These are phyloP conservation scores for Penicillium sp. DNA, from an alignment of 2,329 filamentous ascomycete genomes.

Conservation along the genomic window DNA sequence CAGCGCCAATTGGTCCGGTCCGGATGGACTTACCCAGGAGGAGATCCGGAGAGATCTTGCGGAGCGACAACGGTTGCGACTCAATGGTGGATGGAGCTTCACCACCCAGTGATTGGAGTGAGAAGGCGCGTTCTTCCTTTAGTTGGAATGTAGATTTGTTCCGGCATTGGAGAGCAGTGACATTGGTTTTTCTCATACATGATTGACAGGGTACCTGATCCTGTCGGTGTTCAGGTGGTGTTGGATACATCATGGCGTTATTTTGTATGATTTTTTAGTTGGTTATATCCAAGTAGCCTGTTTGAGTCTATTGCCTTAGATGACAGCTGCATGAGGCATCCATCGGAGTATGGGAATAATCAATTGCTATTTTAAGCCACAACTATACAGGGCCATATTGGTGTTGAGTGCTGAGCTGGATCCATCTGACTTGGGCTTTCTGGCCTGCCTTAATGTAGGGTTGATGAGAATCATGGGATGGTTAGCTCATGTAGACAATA, in stretches of 20 bases:
- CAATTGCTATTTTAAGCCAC: conserved; percentile 7
- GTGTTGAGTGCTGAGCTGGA: neutral
- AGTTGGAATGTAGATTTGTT: conserved; percentile 3
- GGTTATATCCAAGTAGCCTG: neutral
- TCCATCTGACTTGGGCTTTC: too few relatives aligned
- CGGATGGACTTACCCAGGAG: conserved; percentile 80
- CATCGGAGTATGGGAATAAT: conserved; percentile 16
- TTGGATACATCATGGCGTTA: conserved; percentile 14
- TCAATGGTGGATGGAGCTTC: conserved; percentile 83
- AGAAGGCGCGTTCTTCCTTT: neutral
- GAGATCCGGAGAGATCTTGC: conserved; percentile 78
- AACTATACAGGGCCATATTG: too few relatives aligned
- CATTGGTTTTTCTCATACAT: neutral
- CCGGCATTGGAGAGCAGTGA: conserved; percentile 8
- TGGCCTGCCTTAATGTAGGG: too few relatives aligned
- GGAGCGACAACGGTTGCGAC: conserved; percentile 71
- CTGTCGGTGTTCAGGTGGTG: conserved; percentile 13
- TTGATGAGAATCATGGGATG: too few relatives aligned
- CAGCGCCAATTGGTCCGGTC: conserved; percentile 86
- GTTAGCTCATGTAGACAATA: neutral
- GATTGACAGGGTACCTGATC: conserved; percentile 3
- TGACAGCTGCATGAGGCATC: conserved; percentile 17
- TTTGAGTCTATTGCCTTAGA: conserved; percentile 9
- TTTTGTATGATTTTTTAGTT: conserved; percentile 13
- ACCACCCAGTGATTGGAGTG: conserved; percentile 5